Conservation (phyloP, 2,329 filamentous ascomycete genomes). For the Ampelomyces quisqualis region DNA sequence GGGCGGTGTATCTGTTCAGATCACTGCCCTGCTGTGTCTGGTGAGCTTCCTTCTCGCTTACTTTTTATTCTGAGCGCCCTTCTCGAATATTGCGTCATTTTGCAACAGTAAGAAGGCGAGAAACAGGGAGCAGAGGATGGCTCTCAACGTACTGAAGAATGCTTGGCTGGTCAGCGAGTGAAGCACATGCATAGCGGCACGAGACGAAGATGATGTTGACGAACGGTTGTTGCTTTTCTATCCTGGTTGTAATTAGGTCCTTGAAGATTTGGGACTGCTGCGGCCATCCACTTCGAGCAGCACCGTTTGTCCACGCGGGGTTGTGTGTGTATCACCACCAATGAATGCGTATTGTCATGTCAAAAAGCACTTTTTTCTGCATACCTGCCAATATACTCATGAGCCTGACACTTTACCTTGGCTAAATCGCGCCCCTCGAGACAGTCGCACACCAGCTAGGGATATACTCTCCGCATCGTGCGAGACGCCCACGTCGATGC, state of each 20-base stretch:
- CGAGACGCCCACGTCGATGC: too few relatives aligned
- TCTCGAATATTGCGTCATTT: slow-evolving; percentile 23
- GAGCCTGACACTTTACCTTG: neutral
- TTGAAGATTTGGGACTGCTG: slow-evolving; percentile 16
- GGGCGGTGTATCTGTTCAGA: slow-evolving; percentile 82
- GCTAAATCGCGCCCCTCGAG: too few relatives aligned
- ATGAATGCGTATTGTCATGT: slow-evolving; percentile 18
- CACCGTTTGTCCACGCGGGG: slow-evolving; percentile 13
- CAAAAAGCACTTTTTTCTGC: neutral
- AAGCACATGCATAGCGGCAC: too few relatives aligned
- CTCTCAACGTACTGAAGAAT: too few relatives aligned
- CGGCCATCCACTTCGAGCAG: slow-evolving; percentile 27
- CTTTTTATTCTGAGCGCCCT: slow-evolving; percentile 76
- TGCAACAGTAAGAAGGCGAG: slow-evolving; percentile 19
- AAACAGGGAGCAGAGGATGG: too few relatives aligned
- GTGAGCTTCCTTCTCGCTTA: slow-evolving; percentile 92
- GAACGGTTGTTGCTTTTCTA: slow-evolving; percentile 17
- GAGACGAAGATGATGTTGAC: slow-evolving; percentile 8
- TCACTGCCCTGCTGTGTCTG: slow-evolving; percentile 80
- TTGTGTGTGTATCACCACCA: slow-evolving; percentile 38
- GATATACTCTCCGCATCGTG: too few relatives aligned
- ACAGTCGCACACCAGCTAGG: too few relatives aligned
- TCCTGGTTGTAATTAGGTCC: slow-evolving; percentile 23
- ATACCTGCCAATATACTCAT: neutral
- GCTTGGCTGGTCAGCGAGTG: too few relatives aligned